phyloP scores from a whole-genome alignment of 2,329 filamentous ascomycete genomes.

The Trichoderma sp. region DNA sequence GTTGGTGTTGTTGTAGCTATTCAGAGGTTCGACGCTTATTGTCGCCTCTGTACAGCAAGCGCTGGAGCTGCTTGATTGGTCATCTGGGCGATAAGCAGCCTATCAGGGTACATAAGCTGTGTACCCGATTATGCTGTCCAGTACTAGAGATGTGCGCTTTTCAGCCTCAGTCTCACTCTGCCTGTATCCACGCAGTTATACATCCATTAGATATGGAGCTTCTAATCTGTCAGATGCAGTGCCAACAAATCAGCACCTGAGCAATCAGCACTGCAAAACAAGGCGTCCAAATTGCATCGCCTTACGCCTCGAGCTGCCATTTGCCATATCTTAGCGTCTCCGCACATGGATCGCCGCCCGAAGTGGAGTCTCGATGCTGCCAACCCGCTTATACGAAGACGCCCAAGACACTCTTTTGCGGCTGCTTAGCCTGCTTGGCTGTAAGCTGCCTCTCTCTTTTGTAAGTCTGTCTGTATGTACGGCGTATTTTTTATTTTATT shows the following conservation, averaged over 20 bases:
- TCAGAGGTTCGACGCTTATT: not conserved
- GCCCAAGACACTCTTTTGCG: not conserved
- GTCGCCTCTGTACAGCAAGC: not conserved
- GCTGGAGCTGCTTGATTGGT: not conserved
- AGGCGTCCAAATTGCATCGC: not conserved
- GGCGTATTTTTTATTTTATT: not conserved
- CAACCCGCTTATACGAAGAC: not conserved
- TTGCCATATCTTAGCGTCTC: not conserved
- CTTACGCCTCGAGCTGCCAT: not conserved
- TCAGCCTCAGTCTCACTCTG: not conserved
- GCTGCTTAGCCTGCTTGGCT: not conserved
- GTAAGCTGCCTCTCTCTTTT: not conserved
- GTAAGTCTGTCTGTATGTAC: not conserved
- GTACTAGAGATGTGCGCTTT: not conserved
- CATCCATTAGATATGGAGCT: not conserved
- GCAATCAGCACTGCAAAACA: not conserved
- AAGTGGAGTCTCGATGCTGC: not conserved
- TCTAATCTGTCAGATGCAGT: not conserved
- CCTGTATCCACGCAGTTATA: not conserved
- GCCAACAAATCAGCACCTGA: not conserved
- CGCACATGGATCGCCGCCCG: not conserved
- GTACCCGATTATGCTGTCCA: not conserved
- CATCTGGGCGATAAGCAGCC: not conserved
- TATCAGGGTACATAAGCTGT: not conserved
- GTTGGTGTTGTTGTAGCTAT: not conserved